Percentiles rank a stretch among this genome's conserved stretches.
Conservation (phyloP, 2,329 filamentous ascomycete species). For the Trichoderma harzianum region DNA sequence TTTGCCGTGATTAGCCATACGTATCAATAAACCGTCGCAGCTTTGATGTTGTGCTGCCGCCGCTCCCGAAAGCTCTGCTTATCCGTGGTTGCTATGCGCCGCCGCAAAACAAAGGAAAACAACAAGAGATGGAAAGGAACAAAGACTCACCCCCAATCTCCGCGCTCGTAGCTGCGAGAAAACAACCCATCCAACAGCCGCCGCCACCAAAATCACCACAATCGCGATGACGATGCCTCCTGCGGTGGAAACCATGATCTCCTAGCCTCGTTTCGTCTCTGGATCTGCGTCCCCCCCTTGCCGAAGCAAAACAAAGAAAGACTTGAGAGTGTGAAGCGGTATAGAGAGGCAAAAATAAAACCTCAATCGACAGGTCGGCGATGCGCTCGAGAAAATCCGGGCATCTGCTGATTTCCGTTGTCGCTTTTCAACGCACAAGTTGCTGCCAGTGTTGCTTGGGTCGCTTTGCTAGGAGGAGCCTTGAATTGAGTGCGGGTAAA, state of each 20-base stretch:
- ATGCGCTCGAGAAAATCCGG: background rate
- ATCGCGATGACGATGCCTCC: slow-evolving; percentile 72
- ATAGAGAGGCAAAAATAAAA: background rate
- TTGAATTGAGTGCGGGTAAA: background rate
- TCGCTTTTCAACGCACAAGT: background rate
- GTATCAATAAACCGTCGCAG: background rate
- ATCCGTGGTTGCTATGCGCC: background rate
- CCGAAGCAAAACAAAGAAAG: background rate
- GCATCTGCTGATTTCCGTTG: background rate
- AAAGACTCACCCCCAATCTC: slow-evolving; percentile 60
- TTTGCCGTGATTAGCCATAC: background rate
- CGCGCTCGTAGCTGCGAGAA: slow-evolving; percentile 71
- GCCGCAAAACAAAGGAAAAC: background rate
- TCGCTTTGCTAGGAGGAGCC: background rate
- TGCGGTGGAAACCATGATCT: slow-evolving; percentile 53
- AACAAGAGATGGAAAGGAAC: background rate
- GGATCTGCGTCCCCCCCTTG: background rate
- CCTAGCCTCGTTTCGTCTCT: background rate
- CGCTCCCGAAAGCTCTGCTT: background rate
- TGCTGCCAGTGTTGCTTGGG: background rate
- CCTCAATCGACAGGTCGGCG: background rate
- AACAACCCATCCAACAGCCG: slow-evolving; percentile 62
- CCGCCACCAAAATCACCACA: slow-evolving; percentile 57
- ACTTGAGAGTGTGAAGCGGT: background rate
- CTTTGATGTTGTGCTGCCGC: background rate